Evolutionary conservation across 805 yeast species (phyloP), one percentile per base, ranked within the genome.

Genomic region (Wickerhamiella bombiphila): DNA sequence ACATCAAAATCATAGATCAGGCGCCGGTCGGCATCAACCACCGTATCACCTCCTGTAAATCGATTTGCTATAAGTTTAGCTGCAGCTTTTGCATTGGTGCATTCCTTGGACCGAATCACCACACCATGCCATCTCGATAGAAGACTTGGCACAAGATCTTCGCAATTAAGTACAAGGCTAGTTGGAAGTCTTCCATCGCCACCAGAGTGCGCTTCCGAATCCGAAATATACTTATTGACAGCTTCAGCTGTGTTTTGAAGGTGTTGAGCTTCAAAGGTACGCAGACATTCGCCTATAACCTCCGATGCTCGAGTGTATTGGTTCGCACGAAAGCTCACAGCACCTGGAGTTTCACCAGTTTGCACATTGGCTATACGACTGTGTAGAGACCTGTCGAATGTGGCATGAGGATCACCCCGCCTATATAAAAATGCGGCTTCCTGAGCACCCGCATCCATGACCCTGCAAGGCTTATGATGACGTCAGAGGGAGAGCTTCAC

Each of bases 1-100:
- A 60, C 50, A 21, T 54, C 57, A 20, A 61, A 49, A 33, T 61
- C 66, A 36, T 59, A 62, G 21, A 58, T 45, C 22, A 61, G 41
- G 18, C 63, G 45, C 25, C 57, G 45, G 35, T 61, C 63, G 19
- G 42, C 42, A 8, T 44, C 38, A 3, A 49, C 36, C 13, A 42
- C 49, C n/a, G 25, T 15, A 5, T 45, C 47, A 5, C 35, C 42
- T 19, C 50, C 55, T 4, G 57, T 51, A 15, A 60, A 29, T 5
- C 54, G 44, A 28, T 49, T 48, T 3, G 60, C 60, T n/a, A 62
- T 50, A 6, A 45, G 38, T 24, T 53, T 54, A 35, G 59, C 34
- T 5, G 58, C 48, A 18, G 49, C 50, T 32, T 59, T 57, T 21
- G 58, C 39, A 30, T 48, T 58, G 1, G 55, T 51, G 37, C 62